Percentiles rank a stretch among this genome's conserved stretches.
These are phyloP conservation scores for Boletus fagicola DNA, from an alignment of 768 basidiomycete genomes.

Conservation along the genomic window DNA sequence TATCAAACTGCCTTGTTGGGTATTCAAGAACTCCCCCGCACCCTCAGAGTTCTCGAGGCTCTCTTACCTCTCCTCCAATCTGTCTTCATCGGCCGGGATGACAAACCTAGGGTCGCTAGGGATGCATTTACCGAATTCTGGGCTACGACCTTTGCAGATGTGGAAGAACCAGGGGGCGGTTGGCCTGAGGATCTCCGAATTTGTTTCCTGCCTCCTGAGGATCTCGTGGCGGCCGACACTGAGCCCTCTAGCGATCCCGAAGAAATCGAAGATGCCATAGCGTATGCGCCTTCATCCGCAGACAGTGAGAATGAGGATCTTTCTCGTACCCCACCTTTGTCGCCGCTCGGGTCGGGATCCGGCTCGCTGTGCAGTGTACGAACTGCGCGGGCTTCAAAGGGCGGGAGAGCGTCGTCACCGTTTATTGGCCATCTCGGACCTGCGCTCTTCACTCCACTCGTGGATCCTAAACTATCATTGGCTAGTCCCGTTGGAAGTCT, in stretches of 20 bases:
- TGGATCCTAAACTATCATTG: not conserved
- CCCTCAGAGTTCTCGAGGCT: slow-evolving; percentile 40
- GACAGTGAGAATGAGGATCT: slow-evolving; percentile 6
- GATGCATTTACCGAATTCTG: slow-evolving; percentile 66
- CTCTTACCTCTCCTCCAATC: slow-evolving; percentile 55
- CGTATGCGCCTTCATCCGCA: slow-evolving; percentile 4
- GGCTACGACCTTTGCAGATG: slow-evolving; percentile 44
- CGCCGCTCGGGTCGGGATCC: slow-evolving; percentile 1
- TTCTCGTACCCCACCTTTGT: slow-evolving; percentile 9
- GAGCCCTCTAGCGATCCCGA: slow-evolving; percentile 29
- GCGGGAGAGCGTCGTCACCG: slow-evolving; percentile 11
- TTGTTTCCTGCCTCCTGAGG: slow-evolving; percentile 28
- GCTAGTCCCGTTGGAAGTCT: slow-evolving; percentile 2
- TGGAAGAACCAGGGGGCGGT: slow-evolving; percentile 43
- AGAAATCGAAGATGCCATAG: slow-evolving; percentile 18
- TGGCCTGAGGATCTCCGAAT: slow-evolving; percentile 52
- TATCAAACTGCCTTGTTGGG: slow-evolving; percentile 59
- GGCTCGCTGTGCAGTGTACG: slow-evolving; percentile 5
- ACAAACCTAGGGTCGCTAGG: slow-evolving; percentile 43
- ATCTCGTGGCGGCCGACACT: not conserved
- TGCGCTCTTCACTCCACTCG: slow-evolving; percentile 23
- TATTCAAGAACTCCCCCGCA: slow-evolving; percentile 47
- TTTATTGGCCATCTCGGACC: slow-evolving; percentile 30
- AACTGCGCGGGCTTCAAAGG: not conserved
- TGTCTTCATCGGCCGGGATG: slow-evolving; percentile 50